Percentiles rank a stretch among this genome's conserved stretches.
phyloP scores from a whole-genome alignment of 208 protist genomes.

The Balamuthia mandrillaris region DNA sequence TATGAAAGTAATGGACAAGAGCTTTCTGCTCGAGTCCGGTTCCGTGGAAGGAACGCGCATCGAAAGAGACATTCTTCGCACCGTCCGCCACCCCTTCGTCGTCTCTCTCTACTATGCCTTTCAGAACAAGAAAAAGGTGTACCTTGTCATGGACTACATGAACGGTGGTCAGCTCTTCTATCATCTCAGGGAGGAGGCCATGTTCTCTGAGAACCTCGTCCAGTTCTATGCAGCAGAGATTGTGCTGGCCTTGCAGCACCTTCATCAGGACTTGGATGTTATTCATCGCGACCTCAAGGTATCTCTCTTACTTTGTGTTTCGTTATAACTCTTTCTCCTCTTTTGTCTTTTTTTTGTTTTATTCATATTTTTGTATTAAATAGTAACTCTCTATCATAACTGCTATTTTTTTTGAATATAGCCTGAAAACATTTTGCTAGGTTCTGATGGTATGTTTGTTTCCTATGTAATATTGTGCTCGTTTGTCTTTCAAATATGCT shows the following conservation, averaged over 20 bases:
- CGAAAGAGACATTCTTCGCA: slow-evolving; percentile 1
- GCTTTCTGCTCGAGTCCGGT: slow-evolving; percentile 46
- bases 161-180: slow-evolving; percentile 25
- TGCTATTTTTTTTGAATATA: background rate
- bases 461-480: too few species aligned
- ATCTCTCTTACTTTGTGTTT: background rate
- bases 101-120: slow-evolving; percentile 73
- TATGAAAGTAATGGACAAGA: slow-evolving; percentile 75
- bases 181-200: background rate
- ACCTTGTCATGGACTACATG: slow-evolving; percentile 10
- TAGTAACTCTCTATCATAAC: background rate
- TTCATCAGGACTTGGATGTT: background rate
- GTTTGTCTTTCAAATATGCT: too few species aligned
- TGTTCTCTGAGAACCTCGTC: slow-evolving; percentile 5
- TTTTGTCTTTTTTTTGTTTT: background rate
- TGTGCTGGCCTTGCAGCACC: background rate
- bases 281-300: slow-evolving; percentile 16
- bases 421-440: slow-evolving; percentile 11
- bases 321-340: background rate
- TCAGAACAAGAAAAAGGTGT: slow-evolving; percentile 44
- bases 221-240: slow-evolving; percentile 20
- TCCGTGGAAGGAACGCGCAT: background rate
- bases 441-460: background rate
- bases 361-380: background rate
- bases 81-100: slow-evolving; percentile 63